Conservation (phyloP, 306 rosid genomes). For the Citrullus amarus region DNA sequence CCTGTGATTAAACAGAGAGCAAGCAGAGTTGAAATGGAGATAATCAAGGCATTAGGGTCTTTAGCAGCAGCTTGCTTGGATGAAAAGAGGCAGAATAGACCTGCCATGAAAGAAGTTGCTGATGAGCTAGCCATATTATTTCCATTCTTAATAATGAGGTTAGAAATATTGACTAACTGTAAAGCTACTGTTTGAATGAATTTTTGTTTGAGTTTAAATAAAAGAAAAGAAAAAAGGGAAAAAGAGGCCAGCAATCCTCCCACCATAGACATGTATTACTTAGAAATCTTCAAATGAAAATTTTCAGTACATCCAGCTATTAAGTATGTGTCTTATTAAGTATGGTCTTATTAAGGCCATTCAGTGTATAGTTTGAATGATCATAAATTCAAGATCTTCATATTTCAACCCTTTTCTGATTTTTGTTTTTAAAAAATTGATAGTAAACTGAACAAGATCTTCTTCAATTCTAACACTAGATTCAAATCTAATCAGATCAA, state of each 20-base stretch:
- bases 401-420: not conserved
- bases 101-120: conserved; percentile 65
- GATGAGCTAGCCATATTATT: conserved; percentile 66
- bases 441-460: not conserved
- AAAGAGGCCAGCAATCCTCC: not conserved
- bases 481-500: not conserved
- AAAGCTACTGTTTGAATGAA: not conserved
- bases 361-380: not conserved
- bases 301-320: too few relatives aligned
- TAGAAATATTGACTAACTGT: not conserved
- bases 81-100: conserved; percentile 71
- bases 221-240: not conserved
- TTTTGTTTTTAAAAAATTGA: not conserved
- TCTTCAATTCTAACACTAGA: not conserved
- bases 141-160: conserved; percentile 17
- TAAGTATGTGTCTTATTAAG: too few relatives aligned
- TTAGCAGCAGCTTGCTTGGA: conserved; percentile 75
- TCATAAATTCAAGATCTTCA: not conserved
- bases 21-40: conserved; percentile 42
- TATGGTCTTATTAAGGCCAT: not conserved
- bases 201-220: not conserved
- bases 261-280: not conserved
- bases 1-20: conserved; percentile 44
- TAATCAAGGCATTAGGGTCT: conserved; percentile 61
- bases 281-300: too few relatives aligned